Evolutionary conservation across 352 stramenopile species (phyloP), one percentile per base, ranked within the genome.

Genomic region (Phytophthora foliorum): DNA sequence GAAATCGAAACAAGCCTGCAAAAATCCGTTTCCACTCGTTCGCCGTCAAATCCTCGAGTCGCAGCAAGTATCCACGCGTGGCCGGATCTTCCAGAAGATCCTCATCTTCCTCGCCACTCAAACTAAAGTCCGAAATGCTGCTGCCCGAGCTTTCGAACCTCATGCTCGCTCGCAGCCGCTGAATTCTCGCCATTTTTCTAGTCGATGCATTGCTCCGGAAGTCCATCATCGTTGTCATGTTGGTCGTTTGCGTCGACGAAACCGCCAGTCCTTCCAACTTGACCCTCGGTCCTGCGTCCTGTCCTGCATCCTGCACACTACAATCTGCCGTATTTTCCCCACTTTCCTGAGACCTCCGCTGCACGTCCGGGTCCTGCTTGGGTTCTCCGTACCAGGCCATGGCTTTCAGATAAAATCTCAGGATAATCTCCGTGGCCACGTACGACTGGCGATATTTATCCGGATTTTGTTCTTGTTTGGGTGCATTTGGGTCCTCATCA

Each of bases 11-110:
- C 17, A 94, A 59, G 3, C 84, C 72, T 10, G 57, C 67, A 67
- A 94, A 94, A 59, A 94, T 89, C n/a, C 66, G 67, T 67, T 82
- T 90, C 86, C 86, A 94, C 69, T 92, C 82, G 0, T 42, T 57
- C 45, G 76, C 72, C 1, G 84, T 89, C 31, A 93, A 73, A 46
- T 93, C 86, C 36, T 93, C 84, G 8, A 93, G 60, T 0, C 81
- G 73, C 19, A 92, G 50, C 27, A 93, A 63, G 63, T 89, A 93
- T 14, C 84, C 83, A n/a, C 86, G 81, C 8, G 84, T 63, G 3
- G 75, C 75, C 1, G 73, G 66, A 41, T 83, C 74, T 21, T 67
- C 67, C 3, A 67, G 19, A n/a, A 63, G n/a, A 7, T 70, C 59
- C 31, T 73, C 54, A 7, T 75, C 69, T 13, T 78, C 69, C 6